Base-by-base conservation (phyloP, 2,329 filamentous ascomycete genomes). In the Canariomyces notabilis region DNA sequence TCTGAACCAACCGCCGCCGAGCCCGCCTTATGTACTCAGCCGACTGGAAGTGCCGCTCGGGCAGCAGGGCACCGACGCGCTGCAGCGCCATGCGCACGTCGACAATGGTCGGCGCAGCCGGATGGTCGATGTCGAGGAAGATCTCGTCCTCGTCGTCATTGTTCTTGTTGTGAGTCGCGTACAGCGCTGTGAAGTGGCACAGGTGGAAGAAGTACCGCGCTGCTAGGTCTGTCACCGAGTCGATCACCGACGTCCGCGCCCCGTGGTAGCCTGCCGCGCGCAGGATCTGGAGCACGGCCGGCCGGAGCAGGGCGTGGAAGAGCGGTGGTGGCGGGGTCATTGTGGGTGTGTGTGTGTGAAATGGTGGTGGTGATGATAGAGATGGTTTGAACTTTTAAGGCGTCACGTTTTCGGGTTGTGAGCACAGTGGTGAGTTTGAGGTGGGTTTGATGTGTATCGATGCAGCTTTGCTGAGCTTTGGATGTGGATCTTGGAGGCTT, bases 231-330 rank as follows among this genome's bases (percentile, higher is more conserved):
- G 89, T 87, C n/a, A 96, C 66, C 8, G 87, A 83, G 68, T 97
- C 90, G 47, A 96, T 74, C 6, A 94, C 89, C 3, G 85, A 84
- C 2, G 88, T 83, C 44, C 82, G 82, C 41, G 89, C 87, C 34
- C 84, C 77, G 64, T 94, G 87, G 70, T 94, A 97, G 63, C 91
- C 91, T 19, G 89, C 85, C 22, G 90, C 88, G 61, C 91, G 89
- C 42, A 97, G 81, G 59, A 95, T 91, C 67, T 96, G 89, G 48
- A 97, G 80, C 50, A 96, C 80, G 38, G 84, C 83, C 2, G 91
- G 91, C 34, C 89, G 88, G 47, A 97, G 76, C 53, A 95, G 83
- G 50, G 87, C 84, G 67, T 88, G 84, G 69, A 73, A 77, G 46
- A 77, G 66, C n/a, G 72, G 65, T 8, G 69, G 65, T 3, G 70